These are phyloP conservation scores for Gardenia jasminoides DNA, from an alignment of 257 asterid species.

Conservation along the genomic window DNA sequence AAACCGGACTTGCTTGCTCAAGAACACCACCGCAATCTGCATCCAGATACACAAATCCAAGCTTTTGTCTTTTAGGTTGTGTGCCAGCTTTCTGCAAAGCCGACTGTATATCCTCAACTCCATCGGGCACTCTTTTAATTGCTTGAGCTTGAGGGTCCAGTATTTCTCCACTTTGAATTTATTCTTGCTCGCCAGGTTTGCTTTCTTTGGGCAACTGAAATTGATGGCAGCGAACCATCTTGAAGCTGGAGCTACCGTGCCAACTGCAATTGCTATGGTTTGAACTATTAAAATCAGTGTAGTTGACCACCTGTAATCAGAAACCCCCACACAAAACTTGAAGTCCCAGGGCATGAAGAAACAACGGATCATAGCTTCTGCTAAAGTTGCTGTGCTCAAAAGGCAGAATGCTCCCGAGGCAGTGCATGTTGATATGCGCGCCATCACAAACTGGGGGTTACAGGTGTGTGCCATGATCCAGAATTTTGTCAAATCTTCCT, in stretches of 20 bases:
- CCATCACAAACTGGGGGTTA: constrained; percentile 70
- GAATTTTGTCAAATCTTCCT: constrained; percentile 48
- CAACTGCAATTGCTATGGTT: constrained; percentile 53
- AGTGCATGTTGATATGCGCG: constrained; percentile 68
- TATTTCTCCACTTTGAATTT: constrained; percentile 48
- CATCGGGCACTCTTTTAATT: constrained; percentile 56
- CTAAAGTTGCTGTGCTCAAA: constrained; percentile 40
- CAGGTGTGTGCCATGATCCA: constrained; percentile 97
- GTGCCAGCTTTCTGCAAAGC: constrained; percentile 42
- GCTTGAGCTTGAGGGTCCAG: constrained; percentile 49
- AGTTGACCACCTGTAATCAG: constrained; percentile 81
- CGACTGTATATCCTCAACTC: constrained; percentile 38
- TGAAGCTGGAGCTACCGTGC: constrained; percentile 66
- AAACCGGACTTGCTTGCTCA: constrained; percentile 56
- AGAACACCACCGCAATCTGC: constrained; percentile 53
- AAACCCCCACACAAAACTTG: constrained; percentile 58
- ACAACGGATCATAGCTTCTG: constrained; percentile 56
- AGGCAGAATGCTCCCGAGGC: constrained; percentile 77
- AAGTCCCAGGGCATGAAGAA: constrained; percentile 48
- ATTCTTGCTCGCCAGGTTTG: constrained; percentile 14
- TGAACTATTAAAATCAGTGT: constrained; percentile 52
- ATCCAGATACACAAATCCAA: constrained; percentile 44
- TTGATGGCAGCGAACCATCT: constrained; percentile 62
- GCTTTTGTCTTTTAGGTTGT: constrained; percentile 34
- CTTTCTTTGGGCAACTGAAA: constrained; percentile 54